Conservation (phyloP, 495 filamentous ascomycete species). For the Platismatia glauca region DNA sequence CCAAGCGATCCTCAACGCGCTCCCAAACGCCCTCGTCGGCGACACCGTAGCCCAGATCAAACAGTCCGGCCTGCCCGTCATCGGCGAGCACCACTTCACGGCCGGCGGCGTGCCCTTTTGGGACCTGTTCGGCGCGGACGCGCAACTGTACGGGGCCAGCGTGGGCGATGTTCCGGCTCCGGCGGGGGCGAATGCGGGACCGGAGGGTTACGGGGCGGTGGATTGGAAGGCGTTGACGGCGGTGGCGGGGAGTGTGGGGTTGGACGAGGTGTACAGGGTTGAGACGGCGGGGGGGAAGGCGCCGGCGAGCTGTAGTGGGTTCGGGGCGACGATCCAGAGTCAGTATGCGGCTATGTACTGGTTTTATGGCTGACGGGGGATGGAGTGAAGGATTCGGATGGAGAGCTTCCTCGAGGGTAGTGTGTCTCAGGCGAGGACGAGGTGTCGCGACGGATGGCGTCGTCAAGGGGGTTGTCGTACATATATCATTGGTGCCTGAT, state of each 20-base stretch:
- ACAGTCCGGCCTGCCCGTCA: background rate
- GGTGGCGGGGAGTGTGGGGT: constrained; percentile 65
- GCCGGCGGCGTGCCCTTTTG: background rate
- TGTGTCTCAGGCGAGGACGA: no score
- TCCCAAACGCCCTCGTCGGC: background rate
- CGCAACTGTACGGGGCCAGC: background rate
- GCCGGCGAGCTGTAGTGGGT: background rate
- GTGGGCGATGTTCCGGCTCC: constrained; percentile 20
- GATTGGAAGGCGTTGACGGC: constrained; percentile 66
- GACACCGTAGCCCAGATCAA: background rate
- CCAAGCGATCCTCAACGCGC: background rate
- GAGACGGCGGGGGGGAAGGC: constrained; percentile 17
- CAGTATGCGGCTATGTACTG: constrained; percentile 5
- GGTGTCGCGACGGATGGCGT: no score
- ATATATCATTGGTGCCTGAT: no score
- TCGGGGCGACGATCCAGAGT: background rate
- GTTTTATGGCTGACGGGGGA: constrained; percentile 1
- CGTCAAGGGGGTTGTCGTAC: no score
- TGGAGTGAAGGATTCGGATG: no score
- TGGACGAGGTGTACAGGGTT: constrained; percentile 54
- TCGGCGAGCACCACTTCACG: background rate
- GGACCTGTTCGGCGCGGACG: background rate
- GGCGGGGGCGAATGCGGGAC: constrained; percentile 47
- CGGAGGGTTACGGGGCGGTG: constrained; percentile 54
- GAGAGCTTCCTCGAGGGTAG: no score